Base-by-base conservation (phyloP, 1,284 basidiomycete genomes). In the Clitocybe nebularis region DNA sequence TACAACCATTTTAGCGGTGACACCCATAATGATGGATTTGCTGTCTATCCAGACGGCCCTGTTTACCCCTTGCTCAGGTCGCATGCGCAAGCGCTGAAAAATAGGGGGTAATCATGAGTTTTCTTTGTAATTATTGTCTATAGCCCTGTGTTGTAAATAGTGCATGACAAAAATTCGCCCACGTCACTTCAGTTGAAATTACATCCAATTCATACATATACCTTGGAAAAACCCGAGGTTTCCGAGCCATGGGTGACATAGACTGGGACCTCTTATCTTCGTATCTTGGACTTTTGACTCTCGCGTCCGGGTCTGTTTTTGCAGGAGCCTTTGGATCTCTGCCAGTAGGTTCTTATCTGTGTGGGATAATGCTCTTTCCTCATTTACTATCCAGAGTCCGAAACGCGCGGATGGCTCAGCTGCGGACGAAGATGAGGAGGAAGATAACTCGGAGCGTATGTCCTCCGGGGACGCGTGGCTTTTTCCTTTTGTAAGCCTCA, bases 381-480 rank as follows among this genome's bases (percentile, higher is more conserved):
- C 34, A 39, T 35, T 24, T 30, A 37, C 2, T 19, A 38, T n/a
- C 20, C 42, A 66, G 61, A 59, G 56, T 25, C 46, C 57, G 13
- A 67, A 64, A 43, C 44, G 35, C 14, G 30, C 20, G 40, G 53
- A 51, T 36, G 59, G 63, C 11, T 67, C 64, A 22, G 10, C 36
- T 4, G 69, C 67, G 14, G 72, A 73, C 9, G 72, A 76, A 1
- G 74, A 80, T 5, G 78, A 79, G 9, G 64, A 79, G 2, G 74
- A 79, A 16, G 77, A 79, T 14, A 49, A 68, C 11, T 53, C 67
- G 1, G 79, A 84, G 41, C 70, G 76, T 20, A 57, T 91, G 59
- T 79, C 84, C 1, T 72, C 81, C 3, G 66, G 64, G 16, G 87
- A 90, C 47, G 88, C 85, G 5, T 85, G 80, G 74, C 56, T 84